These are phyloP conservation scores for Botrytis pseudocinerea DNA, from an alignment of 2,329 filamentous ascomycete genomes.

Conservation along the genomic window DNA sequence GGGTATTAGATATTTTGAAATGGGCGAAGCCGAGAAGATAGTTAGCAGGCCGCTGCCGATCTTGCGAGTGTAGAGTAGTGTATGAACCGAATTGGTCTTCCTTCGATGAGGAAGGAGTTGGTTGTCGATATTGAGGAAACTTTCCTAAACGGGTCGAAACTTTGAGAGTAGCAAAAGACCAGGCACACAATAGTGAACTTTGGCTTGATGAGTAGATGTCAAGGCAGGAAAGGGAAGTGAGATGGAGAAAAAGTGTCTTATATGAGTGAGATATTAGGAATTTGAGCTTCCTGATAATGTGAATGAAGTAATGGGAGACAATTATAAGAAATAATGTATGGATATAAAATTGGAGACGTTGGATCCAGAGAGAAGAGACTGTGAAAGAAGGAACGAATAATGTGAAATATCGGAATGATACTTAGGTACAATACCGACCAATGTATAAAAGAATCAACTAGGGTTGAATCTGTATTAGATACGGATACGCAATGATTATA, in stretches of 20 bases:
- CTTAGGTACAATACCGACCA: constrained; percentile 9
- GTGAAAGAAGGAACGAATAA: constrained; percentile 19
- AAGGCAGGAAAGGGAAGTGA: constrained; percentile 1
- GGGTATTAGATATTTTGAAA: not conserved
- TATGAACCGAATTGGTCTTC: not conserved
- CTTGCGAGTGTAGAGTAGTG: not conserved
- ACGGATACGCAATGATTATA: constrained; percentile 16
- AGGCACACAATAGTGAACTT: constrained; percentile 11
- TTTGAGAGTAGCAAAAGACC: constrained; percentile 1
- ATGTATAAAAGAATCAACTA: constrained; percentile 18
- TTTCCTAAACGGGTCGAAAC: constrained; percentile 17
- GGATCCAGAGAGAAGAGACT: not conserved
- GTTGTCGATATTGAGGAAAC: constrained; percentile 1
- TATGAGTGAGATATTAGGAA: not conserved
- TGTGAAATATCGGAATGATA: constrained; percentile 19
- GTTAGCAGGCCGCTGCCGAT: not conserved
- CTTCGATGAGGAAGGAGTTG: not conserved
- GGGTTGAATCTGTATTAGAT: constrained; percentile 17
- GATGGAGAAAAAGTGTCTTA: not conserved
- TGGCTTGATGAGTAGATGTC: not conserved
- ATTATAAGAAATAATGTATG: constrained; percentile 13
- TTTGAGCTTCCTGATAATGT: constrained; percentile 6
- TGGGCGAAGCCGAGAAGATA: not conserved
- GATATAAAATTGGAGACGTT: constrained; percentile 19
- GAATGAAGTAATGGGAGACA: constrained; percentile 5